phyloP scores from a whole-genome alignment of 768 basidiomycete species.

The Leccinum disarticulatum region DNA sequence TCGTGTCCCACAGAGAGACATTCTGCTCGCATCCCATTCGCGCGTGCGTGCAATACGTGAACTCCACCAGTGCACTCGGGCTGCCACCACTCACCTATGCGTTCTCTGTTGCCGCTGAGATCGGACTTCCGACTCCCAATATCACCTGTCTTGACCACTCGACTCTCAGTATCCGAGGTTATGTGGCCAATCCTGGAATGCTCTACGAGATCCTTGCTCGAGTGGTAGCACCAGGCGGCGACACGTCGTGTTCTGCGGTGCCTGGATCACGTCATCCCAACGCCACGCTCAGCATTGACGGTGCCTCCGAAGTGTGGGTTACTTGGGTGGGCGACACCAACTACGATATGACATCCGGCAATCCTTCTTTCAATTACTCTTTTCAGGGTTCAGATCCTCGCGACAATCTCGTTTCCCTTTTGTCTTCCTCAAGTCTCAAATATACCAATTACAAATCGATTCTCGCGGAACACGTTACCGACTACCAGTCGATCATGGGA shows the following conservation, averaged over 20 bases:
- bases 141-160: slow-evolving; percentile 57
- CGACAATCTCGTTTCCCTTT: slow-evolving; percentile 37
- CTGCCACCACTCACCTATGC: slow-evolving; percentile 43
- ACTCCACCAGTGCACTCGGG: slow-evolving; percentile 31
- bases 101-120: slow-evolving; percentile 46
- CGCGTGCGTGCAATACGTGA: slow-evolving; percentile 62
- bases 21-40: slow-evolving; percentile 68
- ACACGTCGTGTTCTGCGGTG: slow-evolving; percentile 33
- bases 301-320: slow-evolving; percentile 57
- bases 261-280: slow-evolving; percentile 36
- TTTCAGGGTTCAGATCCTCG: slow-evolving; percentile 68
- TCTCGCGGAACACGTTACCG: slow-evolving; percentile 49
- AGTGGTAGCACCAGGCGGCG: slow-evolving; percentile 37
- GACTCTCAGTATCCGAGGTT: slow-evolving; percentile 56
- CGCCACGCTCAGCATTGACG: slow-evolving; percentile 47
- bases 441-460: slow-evolving; percentile 38
- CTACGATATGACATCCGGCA: slow-evolving; percentile 63
- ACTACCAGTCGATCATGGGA: slow-evolving; percentile 45
- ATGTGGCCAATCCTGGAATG: slow-evolving; percentile 58
- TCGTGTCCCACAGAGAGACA: slow-evolving; percentile 38
- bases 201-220: slow-evolving; percentile 63
- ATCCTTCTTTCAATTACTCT: slow-evolving; percentile 52
- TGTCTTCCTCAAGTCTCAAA: slow-evolving; percentile 30
- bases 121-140: slow-evolving; percentile 53
- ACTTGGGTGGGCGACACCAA: slow-evolving; percentile 77